Evolutionary conservation across 2,329 filamentous ascomycete species (phyloP).

Genomic region (Aureobasidium sp.): DNA sequence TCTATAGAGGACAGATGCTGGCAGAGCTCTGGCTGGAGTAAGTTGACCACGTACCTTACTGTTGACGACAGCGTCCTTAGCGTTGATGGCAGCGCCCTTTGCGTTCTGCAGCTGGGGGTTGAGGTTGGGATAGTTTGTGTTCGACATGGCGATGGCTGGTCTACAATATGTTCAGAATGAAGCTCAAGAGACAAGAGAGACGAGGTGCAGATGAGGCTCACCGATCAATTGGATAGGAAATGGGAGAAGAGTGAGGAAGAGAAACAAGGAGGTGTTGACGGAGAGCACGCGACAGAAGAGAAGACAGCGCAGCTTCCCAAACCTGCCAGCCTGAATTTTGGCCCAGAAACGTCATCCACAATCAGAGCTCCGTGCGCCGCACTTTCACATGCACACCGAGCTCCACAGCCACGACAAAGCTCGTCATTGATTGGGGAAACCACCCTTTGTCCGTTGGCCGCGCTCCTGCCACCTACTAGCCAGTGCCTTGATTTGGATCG

Average conservation of each 20-base stretch:
- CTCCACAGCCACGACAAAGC: background rate
- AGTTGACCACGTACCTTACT: slow-evolving; percentile 37
- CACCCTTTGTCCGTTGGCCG: background rate
- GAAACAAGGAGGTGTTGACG: background rate
- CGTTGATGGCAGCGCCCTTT: slow-evolving; percentile 30
- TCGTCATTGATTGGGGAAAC: slow-evolving; percentile 1
- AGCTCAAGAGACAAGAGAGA: background rate
- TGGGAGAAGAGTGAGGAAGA: background rate
- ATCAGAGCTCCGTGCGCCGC: background rate
- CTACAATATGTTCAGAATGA: background rate
- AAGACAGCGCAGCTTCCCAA: slow-evolving; percentile 1
- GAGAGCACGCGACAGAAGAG: slow-evolving; percentile 11
- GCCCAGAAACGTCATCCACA: slow-evolving; percentile 8
- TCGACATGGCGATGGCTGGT: slow-evolving; percentile 10
- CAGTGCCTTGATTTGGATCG: background rate
- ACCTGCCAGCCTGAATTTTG: slow-evolving; percentile 3
- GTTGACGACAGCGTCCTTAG: slow-evolving; percentile 32
- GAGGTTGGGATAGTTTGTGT: slow-evolving; percentile 25
- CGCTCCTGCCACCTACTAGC: background rate
- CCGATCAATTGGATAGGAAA: slow-evolving; percentile 10
- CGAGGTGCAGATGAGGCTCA: background rate
- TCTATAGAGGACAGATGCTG: slow-evolving; percentile 5
- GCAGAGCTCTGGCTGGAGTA: slow-evolving; percentile 30
- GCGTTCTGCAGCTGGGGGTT: slow-evolving; percentile 21
- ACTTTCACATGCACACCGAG: slow-evolving; percentile 4